Conservation (phyloP, 116 monocot species). For the Zostera marina region DNA sequence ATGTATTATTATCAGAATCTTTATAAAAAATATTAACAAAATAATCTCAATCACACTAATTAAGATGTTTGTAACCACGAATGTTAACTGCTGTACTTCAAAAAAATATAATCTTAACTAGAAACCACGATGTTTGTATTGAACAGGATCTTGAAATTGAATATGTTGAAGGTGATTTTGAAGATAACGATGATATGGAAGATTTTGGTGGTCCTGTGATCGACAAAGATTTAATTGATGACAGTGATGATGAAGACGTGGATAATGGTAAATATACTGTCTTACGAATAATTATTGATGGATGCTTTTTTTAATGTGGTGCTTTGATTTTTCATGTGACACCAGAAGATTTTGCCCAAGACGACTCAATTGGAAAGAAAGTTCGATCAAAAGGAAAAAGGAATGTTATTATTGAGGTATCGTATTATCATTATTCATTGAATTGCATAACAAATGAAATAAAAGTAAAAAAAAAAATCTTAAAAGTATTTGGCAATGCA, state of each 20-base stretch:
- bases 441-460: not conserved
- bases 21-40: too few species aligned
- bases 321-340: not conserved
- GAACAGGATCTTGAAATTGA: constrained; percentile 67
- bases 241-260: constrained; percentile 24
- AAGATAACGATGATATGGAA: constrained; percentile 87
- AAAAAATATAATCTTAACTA: not conserved
- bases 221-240: constrained; percentile 19
- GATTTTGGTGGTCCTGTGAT: constrained; percentile 53
- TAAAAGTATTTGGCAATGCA: not conserved
- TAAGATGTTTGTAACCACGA: too few species aligned
- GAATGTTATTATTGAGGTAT: not conserved
- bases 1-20: not conserved
- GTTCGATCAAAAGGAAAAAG: not conserved
- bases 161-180: constrained; percentile 83
- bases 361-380: not conserved
- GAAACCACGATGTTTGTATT: not conserved
- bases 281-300: not conserved
- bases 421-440: not conserved
- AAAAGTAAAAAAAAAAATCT: not conserved
- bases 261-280: not conserved
- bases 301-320: not conserved
- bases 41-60: too few species aligned
- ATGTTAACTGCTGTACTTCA: too few species aligned
- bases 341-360: not conserved